Evolutionary conservation across 306 rosid genomes (phyloP).

Genomic region (Nissolia schottii): DNA sequence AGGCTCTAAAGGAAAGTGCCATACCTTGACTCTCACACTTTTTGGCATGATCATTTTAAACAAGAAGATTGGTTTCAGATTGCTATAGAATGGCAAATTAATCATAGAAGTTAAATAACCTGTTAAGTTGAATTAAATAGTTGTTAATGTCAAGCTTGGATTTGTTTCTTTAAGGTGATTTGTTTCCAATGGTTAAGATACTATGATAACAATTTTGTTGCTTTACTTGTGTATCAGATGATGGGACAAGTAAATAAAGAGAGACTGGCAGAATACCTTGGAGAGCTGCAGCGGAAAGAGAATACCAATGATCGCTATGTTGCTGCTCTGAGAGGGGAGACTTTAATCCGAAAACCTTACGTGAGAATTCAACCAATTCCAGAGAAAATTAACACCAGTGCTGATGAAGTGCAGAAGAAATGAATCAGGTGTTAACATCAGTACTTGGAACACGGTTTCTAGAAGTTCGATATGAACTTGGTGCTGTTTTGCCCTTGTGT

Average conservation of each 20-base stretch:
- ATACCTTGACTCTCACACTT: no score
- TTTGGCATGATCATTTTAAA: background rate
- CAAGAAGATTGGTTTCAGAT: background rate
- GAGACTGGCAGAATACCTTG: slow-evolving; percentile 76
- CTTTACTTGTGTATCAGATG: slow-evolving; percentile 45
- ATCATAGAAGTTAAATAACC: background rate
- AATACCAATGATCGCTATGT: slow-evolving; percentile 86
- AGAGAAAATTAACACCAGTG: slow-evolving; percentile 22
- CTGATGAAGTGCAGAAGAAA: slow-evolving; percentile 41
- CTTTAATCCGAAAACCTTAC: slow-evolving; percentile 78
- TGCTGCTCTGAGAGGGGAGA: slow-evolving; percentile 82
- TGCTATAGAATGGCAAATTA: background rate
- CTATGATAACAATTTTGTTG: background rate
- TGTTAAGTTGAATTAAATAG: background rate
- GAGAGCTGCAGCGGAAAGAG: slow-evolving; percentile 84
- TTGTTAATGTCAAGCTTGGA: background rate
- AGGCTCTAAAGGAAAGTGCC: no score
- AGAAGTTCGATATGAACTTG: background rate
- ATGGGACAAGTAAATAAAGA: slow-evolving; percentile 81
- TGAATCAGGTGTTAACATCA: slow-evolving; percentile 21
- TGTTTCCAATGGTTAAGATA: background rate
- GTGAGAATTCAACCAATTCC: slow-evolving; percentile 81
- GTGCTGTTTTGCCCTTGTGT: background rate
- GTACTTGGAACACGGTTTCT: background rate
- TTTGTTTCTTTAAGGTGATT: background rate